Evolutionary conservation across 2,329 filamentous ascomycete genomes (phyloP).

Genomic region (Orbilia blumenaviensis): DNA sequence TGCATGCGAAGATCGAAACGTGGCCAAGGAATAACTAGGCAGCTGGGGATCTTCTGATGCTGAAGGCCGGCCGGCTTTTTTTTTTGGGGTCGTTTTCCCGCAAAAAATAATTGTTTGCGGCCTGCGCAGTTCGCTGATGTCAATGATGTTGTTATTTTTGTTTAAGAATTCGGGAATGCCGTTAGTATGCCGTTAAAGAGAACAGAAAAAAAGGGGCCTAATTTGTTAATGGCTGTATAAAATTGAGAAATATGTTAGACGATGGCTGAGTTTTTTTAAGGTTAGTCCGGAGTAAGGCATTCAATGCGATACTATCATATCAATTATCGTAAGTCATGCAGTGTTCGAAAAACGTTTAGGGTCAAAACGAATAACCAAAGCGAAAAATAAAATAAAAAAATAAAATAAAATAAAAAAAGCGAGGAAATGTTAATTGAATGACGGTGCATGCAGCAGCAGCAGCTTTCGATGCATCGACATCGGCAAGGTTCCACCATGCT

Average conservation of each 20-base stretch:
- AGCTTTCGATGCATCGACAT: constrained; percentile 39
- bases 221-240: background rate
- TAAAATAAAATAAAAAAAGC: background rate
- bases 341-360: too few species aligned
- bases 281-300: constrained; percentile 36
- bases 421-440: constrained; percentile 5
- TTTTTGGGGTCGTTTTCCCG: background rate
- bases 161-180: constrained; percentile 1
- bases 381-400: background rate
- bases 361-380: too few species aligned
- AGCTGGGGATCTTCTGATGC: constrained; percentile 7
- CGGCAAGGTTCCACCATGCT: constrained; percentile 37
- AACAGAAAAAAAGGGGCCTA: background rate
- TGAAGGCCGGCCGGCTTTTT: background rate
- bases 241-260: background rate
- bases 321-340: background rate
- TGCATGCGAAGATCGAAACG: constrained; percentile 9
- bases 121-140: background rate
- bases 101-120: background rate
- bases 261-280: background rate
- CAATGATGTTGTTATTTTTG: background rate
- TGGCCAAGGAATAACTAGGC: constrained; percentile 22
- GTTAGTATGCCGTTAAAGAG: too few species aligned
- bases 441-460: constrained; percentile 15
- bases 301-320: constrained; percentile 41